Conservation (phyloP, 78 protist species). For the slime mould (Dictyostelium discoideum) region DNA sequence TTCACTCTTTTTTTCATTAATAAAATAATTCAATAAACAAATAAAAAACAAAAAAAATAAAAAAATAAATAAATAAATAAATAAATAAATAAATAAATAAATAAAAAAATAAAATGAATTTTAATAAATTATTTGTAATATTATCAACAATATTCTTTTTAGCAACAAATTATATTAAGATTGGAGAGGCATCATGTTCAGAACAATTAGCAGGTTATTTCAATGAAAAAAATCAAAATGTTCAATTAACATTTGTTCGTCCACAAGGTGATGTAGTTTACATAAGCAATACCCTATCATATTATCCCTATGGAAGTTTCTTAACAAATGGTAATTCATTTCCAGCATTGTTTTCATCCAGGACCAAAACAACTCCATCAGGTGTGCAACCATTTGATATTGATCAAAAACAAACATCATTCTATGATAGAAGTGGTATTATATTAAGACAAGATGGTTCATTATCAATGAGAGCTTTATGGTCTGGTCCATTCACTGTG, state of each 20-base stretch:
- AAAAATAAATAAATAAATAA: no score
- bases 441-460: background rate
- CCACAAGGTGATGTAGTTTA: background rate
- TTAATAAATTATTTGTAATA: background rate
- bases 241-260: background rate
- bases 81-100: no score
- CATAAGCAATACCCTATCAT: background rate
- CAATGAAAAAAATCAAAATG: background rate
- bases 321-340: background rate
- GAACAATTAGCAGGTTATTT: background rate
- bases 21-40: no score
- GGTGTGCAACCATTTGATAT: background rate
- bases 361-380: background rate
- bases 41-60: no score
- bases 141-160: background rate
- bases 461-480: background rate
- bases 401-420: background rate
- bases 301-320: background rate
- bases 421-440: background rate
- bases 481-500: background rate
- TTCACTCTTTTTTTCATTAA: no score
- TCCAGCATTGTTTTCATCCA: background rate
- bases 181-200: background rate
- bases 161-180: background rate
- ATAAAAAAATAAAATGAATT: background rate